Evolutionary conservation across 2,329 filamentous ascomycete species (phyloP).

Genomic region (Colletotrichum chrysophilum): DNA sequence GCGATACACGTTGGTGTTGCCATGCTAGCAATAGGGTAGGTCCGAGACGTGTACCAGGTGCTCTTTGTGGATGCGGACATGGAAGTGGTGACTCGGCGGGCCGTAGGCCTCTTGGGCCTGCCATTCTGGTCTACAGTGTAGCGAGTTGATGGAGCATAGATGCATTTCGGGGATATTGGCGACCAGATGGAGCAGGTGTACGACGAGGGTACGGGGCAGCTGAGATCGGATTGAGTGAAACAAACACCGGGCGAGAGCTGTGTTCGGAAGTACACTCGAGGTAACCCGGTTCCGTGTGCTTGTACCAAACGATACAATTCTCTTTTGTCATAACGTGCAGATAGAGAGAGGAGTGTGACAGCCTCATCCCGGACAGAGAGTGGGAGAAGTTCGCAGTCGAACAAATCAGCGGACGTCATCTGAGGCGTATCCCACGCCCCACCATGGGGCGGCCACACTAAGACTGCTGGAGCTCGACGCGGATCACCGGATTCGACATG

Average conservation of each 20-base stretch:
- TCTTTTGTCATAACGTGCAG: constrained; percentile 25
- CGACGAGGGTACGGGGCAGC: background rate
- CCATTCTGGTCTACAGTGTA: constrained; percentile 8
- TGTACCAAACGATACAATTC: constrained; percentile 11
- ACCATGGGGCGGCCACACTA: constrained; percentile 13
- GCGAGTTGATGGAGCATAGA: background rate
- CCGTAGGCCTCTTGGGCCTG: background rate
- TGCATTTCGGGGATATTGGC: background rate
- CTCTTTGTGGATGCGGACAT: constrained; percentile 9
- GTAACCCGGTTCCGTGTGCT: background rate
- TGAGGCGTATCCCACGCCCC: constrained; percentile 20
- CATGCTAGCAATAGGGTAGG: constrained; percentile 9
- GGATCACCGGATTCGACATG: constrained; percentile 22
- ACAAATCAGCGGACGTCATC: constrained; percentile 23
- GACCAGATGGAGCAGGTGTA: background rate
- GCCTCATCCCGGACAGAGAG: constrained; percentile 21
- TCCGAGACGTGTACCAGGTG: background rate
- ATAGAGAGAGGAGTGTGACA: constrained; percentile 18
- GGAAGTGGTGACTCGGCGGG: constrained; percentile 5
- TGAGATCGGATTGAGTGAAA: background rate
- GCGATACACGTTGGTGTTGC: constrained; percentile 11
- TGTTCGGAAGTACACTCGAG: background rate
- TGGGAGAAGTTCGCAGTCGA: constrained; percentile 16
- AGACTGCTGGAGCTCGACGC: constrained; percentile 11
- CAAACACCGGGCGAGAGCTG: background rate